Conservation (phyloP, 495 filamentous ascomycete genomes). For the Melanomma pulvis-pyrius region DNA sequence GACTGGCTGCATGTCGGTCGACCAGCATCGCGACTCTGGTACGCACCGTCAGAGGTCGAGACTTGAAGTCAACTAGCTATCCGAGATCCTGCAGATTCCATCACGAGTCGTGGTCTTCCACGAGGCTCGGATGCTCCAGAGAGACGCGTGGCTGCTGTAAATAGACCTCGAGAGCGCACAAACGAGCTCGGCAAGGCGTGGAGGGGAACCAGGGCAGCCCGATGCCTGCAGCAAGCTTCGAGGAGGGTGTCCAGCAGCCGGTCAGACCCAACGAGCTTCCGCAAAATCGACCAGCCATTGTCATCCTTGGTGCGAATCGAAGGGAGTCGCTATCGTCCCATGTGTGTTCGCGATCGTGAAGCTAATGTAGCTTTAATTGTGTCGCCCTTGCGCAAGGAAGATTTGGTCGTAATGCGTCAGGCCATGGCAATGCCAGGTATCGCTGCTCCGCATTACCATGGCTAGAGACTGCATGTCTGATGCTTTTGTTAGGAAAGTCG, state of each 20-base stretch:
- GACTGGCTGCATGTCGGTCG: constrained; percentile 6
- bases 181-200: not conserved
- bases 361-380: not conserved
- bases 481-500: not conserved
- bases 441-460: not conserved
- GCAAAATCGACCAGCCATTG: not conserved
- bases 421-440: not conserved
- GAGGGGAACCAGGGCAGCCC: not conserved
- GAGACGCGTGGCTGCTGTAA: not conserved
- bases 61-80: not conserved
- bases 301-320: too few relatives aligned
- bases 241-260: not conserved
- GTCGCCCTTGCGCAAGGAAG: not conserved
- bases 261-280: not conserved
- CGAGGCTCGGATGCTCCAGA: not conserved
- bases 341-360: not conserved
- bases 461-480: not conserved
- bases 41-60: not conserved
- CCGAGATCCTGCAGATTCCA: not conserved
- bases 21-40: constrained; percentile 12
- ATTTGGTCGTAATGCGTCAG: not conserved
- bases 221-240: not conserved
- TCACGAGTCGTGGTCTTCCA: constrained; percentile 3
- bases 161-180: too few relatives aligned
- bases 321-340: not conserved